A percentile compares a stretch with the other conserved stretches of the same genome.
Evolutionary conservation across 768 basidiomycete genomes (phyloP).

Genomic region (Termitomyces sp.): DNA sequence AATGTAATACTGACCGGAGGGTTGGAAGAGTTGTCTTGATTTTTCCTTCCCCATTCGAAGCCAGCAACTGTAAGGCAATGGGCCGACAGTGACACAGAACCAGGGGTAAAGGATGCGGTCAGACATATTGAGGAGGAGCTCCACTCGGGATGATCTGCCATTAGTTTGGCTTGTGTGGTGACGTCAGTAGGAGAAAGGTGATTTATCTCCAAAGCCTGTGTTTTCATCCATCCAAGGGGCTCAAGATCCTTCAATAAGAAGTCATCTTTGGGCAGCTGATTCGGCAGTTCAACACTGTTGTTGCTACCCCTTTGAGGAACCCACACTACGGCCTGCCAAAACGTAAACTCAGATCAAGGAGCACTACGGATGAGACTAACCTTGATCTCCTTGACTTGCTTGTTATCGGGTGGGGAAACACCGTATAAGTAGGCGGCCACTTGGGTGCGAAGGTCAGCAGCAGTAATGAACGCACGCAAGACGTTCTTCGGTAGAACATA

Average conservation of each 20-base stretch:
- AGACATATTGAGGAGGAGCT: constrained; percentile 91
- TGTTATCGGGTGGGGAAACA: constrained; percentile 89
- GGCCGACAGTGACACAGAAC: constrained; percentile 92
- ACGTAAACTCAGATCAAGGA: not conserved
- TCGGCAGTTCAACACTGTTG: constrained; percentile 87
- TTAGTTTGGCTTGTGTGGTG: constrained; percentile 90
- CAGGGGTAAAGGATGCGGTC: constrained; percentile 94
- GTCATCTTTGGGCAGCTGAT: constrained; percentile 89
- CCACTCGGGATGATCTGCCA: constrained; percentile 96
- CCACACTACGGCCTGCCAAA: constrained; percentile 75
- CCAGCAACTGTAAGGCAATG: constrained; percentile 88
- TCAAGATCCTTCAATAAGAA: constrained; percentile 93
- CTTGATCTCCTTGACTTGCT: constrained; percentile 98
- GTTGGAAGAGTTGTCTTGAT: constrained; percentile 77
- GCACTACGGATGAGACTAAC: constrained; percentile 19
- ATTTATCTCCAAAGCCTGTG: constrained; percentile 87
- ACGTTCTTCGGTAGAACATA: constrained; percentile 98
- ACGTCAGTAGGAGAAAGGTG: constrained; percentile 93
- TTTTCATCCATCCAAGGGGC: constrained; percentile 95
- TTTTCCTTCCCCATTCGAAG: constrained; percentile 98
- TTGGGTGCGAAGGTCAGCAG: constrained; percentile 93
- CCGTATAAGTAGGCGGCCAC: constrained; percentile 95
- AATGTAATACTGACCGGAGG: constrained; percentile 46
- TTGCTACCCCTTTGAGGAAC: constrained; percentile 97
- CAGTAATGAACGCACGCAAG: constrained; percentile 87